Conservation (phyloP, 108 stramenopile genomes). For the Skeletonema costatum region DNA sequence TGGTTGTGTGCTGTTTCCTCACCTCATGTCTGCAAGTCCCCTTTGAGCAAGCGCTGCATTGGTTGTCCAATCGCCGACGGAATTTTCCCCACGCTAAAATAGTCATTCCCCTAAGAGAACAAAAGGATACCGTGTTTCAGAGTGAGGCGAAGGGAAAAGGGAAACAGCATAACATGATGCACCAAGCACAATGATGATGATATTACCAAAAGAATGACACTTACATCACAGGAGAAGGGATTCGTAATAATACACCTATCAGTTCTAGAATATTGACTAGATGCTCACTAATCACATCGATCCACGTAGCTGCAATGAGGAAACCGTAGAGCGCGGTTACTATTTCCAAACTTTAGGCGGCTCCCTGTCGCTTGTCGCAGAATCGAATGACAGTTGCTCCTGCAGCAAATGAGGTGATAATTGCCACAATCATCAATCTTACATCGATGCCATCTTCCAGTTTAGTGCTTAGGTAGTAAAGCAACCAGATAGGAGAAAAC, state of each 20-base stretch:
- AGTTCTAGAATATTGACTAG: conserved; percentile 78
- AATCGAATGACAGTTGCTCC: conserved; percentile 53
- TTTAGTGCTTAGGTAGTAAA: conserved; percentile 52
- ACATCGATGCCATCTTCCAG: conserved; percentile 46
- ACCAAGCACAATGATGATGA: too few species aligned
- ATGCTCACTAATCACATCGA: conserved; percentile 87
- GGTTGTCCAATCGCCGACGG: conserved; percentile 86
- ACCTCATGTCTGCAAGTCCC: conserved; percentile 84
- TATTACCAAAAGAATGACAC: too few species aligned
- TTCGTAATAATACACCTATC: conserved; percentile 73
- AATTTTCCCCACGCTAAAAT: conserved; percentile 95
- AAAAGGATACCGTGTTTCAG: too few species aligned
- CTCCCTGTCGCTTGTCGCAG: conserved; percentile 47
- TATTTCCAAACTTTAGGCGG: conserved; percentile 50
- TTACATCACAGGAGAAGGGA: conserved; percentile 74
- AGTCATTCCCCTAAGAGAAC: conserved; percentile 63
- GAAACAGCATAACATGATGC: too few species aligned
- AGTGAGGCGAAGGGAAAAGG: too few species aligned
- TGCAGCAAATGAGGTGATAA: conserved; percentile 13
- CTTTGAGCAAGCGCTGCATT: conserved; percentile 92
- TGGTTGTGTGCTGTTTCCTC: not conserved
- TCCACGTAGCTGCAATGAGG: conserved; percentile 88
- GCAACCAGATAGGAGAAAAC: conserved; percentile 71
- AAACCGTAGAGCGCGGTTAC: conserved; percentile 84
- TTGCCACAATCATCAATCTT: conserved; percentile 17